Conservation (phyloP, 495 filamentous ascomycete species). For the Tuber indicum region DNA sequence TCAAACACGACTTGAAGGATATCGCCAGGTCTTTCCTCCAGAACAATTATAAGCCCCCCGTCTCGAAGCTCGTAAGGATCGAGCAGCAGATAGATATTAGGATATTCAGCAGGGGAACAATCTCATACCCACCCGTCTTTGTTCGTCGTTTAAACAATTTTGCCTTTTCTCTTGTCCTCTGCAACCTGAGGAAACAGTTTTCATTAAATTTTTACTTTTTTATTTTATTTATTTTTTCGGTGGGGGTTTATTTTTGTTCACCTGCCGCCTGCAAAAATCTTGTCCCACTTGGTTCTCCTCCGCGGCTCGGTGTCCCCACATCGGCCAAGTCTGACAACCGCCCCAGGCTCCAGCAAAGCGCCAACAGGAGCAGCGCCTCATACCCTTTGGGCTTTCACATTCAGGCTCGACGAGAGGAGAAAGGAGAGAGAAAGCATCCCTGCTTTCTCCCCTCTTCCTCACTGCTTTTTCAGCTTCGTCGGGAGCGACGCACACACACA, state of each 20-base stretch:
- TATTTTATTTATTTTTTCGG: not conserved
- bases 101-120: not conserved
- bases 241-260: slow-evolving; percentile 30
- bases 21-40: not conserved
- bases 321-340: slow-evolving; percentile 31
- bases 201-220: not conserved
- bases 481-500: slow-evolving; percentile 14
- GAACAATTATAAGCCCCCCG: not conserved
- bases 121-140: not conserved
- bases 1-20: not conserved
- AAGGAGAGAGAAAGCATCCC: not conserved
- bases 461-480: slow-evolving; percentile 32
- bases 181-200: not conserved
- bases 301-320: slow-evolving; percentile 38
- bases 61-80: not conserved
- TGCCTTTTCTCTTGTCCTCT: not conserved
- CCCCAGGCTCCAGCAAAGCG: slow-evolving; percentile 24
- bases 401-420: slow-evolving; percentile 5
- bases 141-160: not conserved
- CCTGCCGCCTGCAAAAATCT: slow-evolving; percentile 25
- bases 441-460: slow-evolving; percentile 6
- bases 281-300: slow-evolving; percentile 35
- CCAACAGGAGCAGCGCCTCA: slow-evolving; percentile 32
- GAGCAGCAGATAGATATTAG: not conserved
- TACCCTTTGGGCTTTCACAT: slow-evolving; percentile 21